Base-by-base conservation (phyloP, 306 rosid species). In the Prinsepia uniflora region DNA sequence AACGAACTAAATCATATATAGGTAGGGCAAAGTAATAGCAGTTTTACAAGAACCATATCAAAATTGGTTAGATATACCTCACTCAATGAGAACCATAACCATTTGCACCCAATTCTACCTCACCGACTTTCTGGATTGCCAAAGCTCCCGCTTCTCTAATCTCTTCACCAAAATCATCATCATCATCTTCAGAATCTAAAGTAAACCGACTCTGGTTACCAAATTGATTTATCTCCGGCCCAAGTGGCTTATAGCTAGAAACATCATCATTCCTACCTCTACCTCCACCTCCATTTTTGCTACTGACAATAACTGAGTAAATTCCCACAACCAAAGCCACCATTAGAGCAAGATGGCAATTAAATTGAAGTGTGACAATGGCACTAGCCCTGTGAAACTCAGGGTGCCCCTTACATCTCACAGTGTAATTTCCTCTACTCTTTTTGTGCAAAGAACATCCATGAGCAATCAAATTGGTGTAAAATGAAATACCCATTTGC, bases 281-380 rank as follows among this genome's bases (percentile, higher is more conserved):
- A 24, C 20, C n/a, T 0, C 11, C n/a, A 14, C 48, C 63, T 39
- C 88, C 92, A n/a, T 42, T 57, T 57, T 54, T 79, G 60, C 63
- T 44, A 63, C 68, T 44, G n/a, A 49, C 70, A 46, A 78, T 1
- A 14, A 78, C 3, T 0, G 98, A 84, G 81, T 84, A 87, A 0
- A 79, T 18, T 2, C 68, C 86, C 71, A 80, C 83, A 3, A 79
- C 40, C 39, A 85, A 20, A 20, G 71, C 64, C 63, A 89, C 92
- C 7, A 83, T 10, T 50, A 93, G 78, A 48, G 98, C 97, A 62
- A 93, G 97, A 72, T 88, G 97, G 72, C 96, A 93, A 75, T 93
- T 93, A 72, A 93, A 93, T 80, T 88, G 98, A 76, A 93, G 97
- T 20, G 98, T 93, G 8, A 96, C 97, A n/a, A 93, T 83, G 9